Base-by-base conservation (phyloP, 371 early-diverging fungal genomes). In the Actinomucor elegans region DNA sequence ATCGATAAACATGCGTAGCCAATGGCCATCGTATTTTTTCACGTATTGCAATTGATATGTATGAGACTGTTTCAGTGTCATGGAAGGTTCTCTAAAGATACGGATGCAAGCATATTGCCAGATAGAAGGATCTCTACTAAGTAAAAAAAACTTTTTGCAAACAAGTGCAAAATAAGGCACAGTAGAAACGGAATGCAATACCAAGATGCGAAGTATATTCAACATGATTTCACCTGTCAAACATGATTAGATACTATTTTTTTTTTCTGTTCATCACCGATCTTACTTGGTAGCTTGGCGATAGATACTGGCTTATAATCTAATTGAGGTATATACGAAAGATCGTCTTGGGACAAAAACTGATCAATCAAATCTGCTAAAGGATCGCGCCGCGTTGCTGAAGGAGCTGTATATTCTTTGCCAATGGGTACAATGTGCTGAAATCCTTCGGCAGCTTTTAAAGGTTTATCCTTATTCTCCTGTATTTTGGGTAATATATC, bases 71-170 rank as follows among this genome's bases (percentile, higher is more conserved):
- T 49, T 64, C 18, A 60, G 21, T 0, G 66, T 52, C 59, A 79
- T 70, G 11, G 44, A 40, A 3, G 71, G 77, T 10, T 58, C 26
- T 48, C 60, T 54, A 51, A 72, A 79, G 0, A 73, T 68, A 27
- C 72, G 61, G 32, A 73, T 69, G 59, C 83, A 83, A 5, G 77
- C 69, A 42, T 59, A 76, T 44, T 79, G 73, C 88, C 88, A 88
- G 0, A 85, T 48, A 1, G 79, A 66, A 29, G 68, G 66, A 14
- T 79, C 71, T 31, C 73, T 57, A 5, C 75, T 78, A 6, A 75
- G 53, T 24, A 77, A 51, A 26, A 75, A 77, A 47, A 88, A 79
- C 21, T 71, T 73, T 45, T 79, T 80, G 56, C 84, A 85, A 0
- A 72, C 78, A 32, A 79, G 55, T 10, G 85, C 77, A 52, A 84